phyloP scores from a whole-genome alignment of 1,284 basidiomycete species.

The Albatrellus sp. region DNA sequence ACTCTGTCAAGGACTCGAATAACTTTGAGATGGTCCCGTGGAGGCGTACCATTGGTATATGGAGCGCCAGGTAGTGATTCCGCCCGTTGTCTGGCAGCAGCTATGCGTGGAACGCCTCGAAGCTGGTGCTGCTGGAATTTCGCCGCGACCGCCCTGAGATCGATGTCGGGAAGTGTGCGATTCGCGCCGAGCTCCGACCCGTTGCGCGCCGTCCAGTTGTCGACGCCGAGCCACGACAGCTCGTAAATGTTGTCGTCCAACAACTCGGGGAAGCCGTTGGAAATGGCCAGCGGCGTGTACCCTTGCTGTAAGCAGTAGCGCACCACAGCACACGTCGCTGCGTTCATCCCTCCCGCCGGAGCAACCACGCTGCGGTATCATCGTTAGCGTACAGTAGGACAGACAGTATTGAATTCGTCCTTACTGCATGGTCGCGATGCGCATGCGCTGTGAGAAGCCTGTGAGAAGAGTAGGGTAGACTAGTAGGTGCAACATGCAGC shows the following conservation, averaged over 20 bases:
- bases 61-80: slow-evolving; percentile 79
- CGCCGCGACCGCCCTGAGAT: slow-evolving; percentile 79
- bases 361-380: slow-evolving; percentile 70
- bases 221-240: slow-evolving; percentile 94
- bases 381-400: background rate
- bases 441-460: slow-evolving; percentile 47
- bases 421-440: slow-evolving; percentile 89
- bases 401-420: slow-evolving; percentile 22
- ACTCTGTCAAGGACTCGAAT: slow-evolving; percentile 92
- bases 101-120: slow-evolving; percentile 84
- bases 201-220: slow-evolving; percentile 91
- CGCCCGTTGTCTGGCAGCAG: slow-evolving; percentile 72
- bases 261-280: slow-evolving; percentile 93
- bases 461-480: slow-evolving; percentile 6
- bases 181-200: slow-evolving; percentile 99
- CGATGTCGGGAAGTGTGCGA: slow-evolving; percentile 74
- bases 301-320: slow-evolving; percentile 90
- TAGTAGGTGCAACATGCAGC: slow-evolving; percentile 1
- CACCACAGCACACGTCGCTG: slow-evolving; percentile 88
- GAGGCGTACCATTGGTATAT: slow-evolving; percentile 87
- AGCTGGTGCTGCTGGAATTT: slow-evolving; percentile 84
- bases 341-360: slow-evolving; percentile 98
- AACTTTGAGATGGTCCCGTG: slow-evolving; percentile 98
- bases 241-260: slow-evolving; percentile 81
- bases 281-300: slow-evolving; percentile 81